phyloP scores from a whole-genome alignment of 495 filamentous ascomycete species.

The Echria macrotheca region DNA sequence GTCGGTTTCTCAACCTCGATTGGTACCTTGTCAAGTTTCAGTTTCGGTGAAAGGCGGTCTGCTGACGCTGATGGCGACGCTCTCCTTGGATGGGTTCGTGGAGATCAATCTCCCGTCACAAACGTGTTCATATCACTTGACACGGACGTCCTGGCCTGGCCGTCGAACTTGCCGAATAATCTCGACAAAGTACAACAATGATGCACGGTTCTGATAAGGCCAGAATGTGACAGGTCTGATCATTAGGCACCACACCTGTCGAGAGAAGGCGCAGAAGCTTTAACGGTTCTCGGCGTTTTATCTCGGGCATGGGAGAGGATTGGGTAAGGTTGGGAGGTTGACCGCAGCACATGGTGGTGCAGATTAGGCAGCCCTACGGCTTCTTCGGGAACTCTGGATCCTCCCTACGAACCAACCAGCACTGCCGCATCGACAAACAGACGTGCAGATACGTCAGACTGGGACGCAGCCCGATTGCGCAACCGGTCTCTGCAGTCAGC shows the following conservation, averaged over 20 bases:
- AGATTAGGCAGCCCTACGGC: conserved; percentile 13
- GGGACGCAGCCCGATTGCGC: conserved; percentile 4
- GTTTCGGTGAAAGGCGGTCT: not conserved
- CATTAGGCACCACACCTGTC: not conserved
- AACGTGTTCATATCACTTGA: too few species aligned
- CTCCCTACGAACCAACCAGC: conserved; percentile 1
- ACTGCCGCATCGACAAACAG: too few species aligned
- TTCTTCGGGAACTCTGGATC: conserved; percentile 1
- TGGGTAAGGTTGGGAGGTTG: too few species aligned
- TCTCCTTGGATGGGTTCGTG: not conserved
- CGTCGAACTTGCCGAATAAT: not conserved
- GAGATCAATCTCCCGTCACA: too few species aligned
- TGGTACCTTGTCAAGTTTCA: too few species aligned
- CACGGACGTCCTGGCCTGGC: too few species aligned
- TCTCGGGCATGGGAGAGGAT: too few species aligned
- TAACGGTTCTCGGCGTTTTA: not conserved
- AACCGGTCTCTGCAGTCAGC: conserved; percentile 3
- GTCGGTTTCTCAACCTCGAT: too few species aligned
- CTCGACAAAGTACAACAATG: too few species aligned
- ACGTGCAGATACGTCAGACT: not conserved
- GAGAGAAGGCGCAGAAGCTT: not conserved
- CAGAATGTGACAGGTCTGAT: conserved; percentile 11
- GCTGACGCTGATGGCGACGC: conserved; percentile 5
- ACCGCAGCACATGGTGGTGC: conserved; percentile 1
- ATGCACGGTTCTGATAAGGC: conserved; percentile 7